A percentile compares a stretch with the other conserved stretches of the same genome.
Conservation (phyloP, 2,329 filamentous ascomycete species). For the Stagonosporopsis rhizophila region DNA sequence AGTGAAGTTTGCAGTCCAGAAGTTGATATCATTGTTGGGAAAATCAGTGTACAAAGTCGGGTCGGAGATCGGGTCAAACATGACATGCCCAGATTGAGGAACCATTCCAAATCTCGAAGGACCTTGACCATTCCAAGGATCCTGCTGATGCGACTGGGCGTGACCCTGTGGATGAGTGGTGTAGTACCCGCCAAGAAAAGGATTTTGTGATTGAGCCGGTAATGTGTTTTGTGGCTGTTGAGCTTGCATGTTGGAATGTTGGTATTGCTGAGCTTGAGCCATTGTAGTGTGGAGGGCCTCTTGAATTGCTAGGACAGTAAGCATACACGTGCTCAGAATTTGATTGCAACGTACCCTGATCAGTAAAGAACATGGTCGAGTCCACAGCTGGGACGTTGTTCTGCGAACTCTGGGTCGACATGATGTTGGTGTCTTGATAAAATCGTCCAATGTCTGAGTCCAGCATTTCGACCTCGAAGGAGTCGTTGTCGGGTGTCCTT, state of each 20-base stretch:
- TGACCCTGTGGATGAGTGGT: constrained; percentile 12
- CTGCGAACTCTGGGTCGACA: constrained; percentile 37
- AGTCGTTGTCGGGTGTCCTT: constrained; percentile 44
- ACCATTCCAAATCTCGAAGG: constrained; percentile 37
- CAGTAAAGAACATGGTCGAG: constrained; percentile 29
- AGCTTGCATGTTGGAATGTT: constrained; percentile 25
- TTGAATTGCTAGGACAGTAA: constrained; percentile 35
- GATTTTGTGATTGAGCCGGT: constrained; percentile 27
- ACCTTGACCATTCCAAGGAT: constrained; percentile 43
- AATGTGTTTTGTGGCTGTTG: constrained; percentile 28
- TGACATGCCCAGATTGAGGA: constrained; percentile 36
- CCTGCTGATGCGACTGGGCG: constrained; percentile 33
- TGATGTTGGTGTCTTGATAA: constrained; percentile 34
- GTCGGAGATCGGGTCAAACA: constrained; percentile 45
- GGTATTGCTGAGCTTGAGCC: constrained; percentile 33
- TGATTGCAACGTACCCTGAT: constrained; percentile 30
- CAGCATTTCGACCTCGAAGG: constrained; percentile 44
- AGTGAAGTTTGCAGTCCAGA: constrained; percentile 37
- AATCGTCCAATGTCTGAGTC: constrained; percentile 40
- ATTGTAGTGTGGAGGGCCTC: constrained; percentile 34
- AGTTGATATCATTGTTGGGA: constrained; percentile 27
- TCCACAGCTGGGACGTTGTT: constrained; percentile 33
- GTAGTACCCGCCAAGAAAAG: constrained; percentile 31
- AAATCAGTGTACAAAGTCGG: constrained; percentile 29
- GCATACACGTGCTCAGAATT: neutral